Base-by-base conservation (phyloP, 164 flowering plant genomes). In the Vitis riparia region DNA sequence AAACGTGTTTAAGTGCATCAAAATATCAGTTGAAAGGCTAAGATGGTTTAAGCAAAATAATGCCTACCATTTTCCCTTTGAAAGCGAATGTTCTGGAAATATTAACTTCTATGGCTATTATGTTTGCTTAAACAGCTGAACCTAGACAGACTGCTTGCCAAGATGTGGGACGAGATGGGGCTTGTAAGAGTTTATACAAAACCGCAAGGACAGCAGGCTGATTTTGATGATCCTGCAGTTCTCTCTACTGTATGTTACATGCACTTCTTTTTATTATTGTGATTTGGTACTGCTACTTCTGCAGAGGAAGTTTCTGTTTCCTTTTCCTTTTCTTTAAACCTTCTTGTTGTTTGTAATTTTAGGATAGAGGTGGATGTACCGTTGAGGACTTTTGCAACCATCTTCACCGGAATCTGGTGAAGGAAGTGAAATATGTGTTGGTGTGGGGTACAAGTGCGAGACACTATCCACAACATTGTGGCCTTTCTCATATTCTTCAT, bases 151-250 rank as follows among this genome's bases (percentile, higher is more conserved):
- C 77, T 94, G 62, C 97, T 94, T 49, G 93, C 95, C 55, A 91
- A 79, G 78, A 92, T 94, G 97, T 94, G 99, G 97, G 95, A 92
- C 30, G 97, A 74, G 68, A 94, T 94, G 99, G 99, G 97, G 66
- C 95, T 94, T 65, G 98, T 94, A 57, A 88, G 98, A 81, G 88
- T 91, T 63, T 94, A 94, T 75, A 88, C 97, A 64, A 94, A 96
- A 86, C 99, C 98, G 58, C 98, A 96, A 76, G 99, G 99, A 66
- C 98, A 93, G 83, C 99, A 96, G 78, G 97, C 98, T 66, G 99
- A 96, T 79, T 96, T 94, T 74, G 9, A 86, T 1, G 99, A 93
- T 19, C 98, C 99, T 69, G 89, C 89, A 15, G 99, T 96, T 75
- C 94, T 96, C 71, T 96, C 99, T 47, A 73, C 80, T 72, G 99